Evolutionary conservation across 148 eudicot genomes (phyloP), one percentile per base, ranked within the genome.

Genomic region (Rhododendron simsii): DNA sequence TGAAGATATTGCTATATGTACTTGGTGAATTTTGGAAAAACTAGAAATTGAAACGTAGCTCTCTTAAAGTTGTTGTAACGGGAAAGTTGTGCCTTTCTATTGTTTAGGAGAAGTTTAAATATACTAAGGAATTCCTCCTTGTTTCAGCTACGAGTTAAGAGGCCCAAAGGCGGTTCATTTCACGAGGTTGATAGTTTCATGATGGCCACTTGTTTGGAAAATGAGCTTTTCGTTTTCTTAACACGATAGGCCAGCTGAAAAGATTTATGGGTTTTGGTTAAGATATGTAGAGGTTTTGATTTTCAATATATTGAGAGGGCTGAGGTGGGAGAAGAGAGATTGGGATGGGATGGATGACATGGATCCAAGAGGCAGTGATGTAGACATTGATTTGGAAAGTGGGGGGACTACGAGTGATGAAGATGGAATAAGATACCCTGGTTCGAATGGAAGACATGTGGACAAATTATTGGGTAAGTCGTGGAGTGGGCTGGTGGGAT

Each of bases 351-450:
- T 91, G 90, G 90, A 80, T 82, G 67, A 79, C 84, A 50, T 88
- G 39, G 74, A 77, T 65, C 81, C 80, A 20, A 79, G 45, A 87
- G 87, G 76, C 26, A 57, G 85, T 55, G 89, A 87, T 82, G 44
- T 85, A 9, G 93, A 88, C 30, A 57, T 91, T 69, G 93, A 91
- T 90, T 85, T 91, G 88, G 93, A 65, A 84, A 89, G 90, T 84
- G 93, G 93, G 45, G 89, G 85, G 3, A 78, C 77, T 73, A 88
- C 88, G 9, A 90, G 91, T 78, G 91, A 90, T 13, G 93, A 89
- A 59, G 90, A 89, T 83, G 87, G 83, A 30, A 65, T 35, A 45
- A 67, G 53, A 71, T 35, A 12, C n/a, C 45, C 18, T 15, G 16
- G 16, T 61, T 48, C 78, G 26, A 47, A 83, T 65, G 84, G 39